Base-by-base conservation (phyloP, 2,329 filamentous ascomycete species). In the Volutella citrinella region DNA sequence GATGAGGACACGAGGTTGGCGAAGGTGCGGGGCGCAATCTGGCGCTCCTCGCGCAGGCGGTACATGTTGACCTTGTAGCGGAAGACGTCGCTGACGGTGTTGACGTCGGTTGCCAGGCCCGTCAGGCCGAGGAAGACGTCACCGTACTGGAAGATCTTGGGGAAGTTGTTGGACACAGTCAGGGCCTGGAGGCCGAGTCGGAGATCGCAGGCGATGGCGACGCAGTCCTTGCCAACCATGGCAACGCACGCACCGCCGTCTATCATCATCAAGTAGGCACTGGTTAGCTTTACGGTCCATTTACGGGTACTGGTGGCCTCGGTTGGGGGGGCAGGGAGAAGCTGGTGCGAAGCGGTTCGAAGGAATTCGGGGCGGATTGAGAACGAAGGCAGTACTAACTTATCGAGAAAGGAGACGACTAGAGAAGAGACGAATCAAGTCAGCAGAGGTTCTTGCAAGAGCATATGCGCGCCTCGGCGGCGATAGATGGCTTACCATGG, bases 41-140 rank as follows among this genome's bases (percentile, higher is more conserved):
- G 78, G 60, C 93, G 89, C 76, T 98, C 93, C 76, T 98, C 93
- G 59, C 93, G 87, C 58, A 98, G 80, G 49, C 93, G 87, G 79
- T 98, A 98, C 87, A 98, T 94, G 79, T 98, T 98, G 66, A 95
- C 88, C 78, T 98, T 98, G 82, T 95, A 97, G 60, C 93, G 89
- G 79, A 98, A 95, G 51, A 97, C 84, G 69, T 98, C 91, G 55
- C 84, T 86, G 52, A 98, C 91, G 52, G 91, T 97, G 48, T 79
- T 80, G 48, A 98, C 89, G 64, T 98, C 93, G 54, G 93, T 98
- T 42, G 93, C 93, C 32, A 98, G 86, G 36, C 93, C 93, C 5
- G 93, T 97, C 42, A 98, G 82, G 36, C 93, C 93, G 21, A 98
- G 85, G 69, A 94, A 96, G 55, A 93, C 87, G 42, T 91, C 87